Conservation (phyloP, 306 rosid species). For the Prinsepia uniflora region DNA sequence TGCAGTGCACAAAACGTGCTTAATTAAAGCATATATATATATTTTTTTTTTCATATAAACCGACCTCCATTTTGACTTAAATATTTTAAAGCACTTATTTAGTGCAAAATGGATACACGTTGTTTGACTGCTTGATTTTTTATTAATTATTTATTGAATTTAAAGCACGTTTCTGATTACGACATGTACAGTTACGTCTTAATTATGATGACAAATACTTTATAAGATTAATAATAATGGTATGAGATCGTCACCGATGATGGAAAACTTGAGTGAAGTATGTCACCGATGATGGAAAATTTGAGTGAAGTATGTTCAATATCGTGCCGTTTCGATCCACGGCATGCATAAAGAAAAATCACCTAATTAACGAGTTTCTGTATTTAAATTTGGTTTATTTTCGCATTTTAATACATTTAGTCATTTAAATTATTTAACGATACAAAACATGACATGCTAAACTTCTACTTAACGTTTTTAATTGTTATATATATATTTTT, state of each 20-base stretch:
- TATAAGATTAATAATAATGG: not conserved
- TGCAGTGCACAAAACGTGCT: conserved; percentile 25
- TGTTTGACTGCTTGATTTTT: not conserved
- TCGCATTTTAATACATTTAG: no score
- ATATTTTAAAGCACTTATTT: not conserved
- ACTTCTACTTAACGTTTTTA: no score
- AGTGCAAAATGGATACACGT: not conserved
- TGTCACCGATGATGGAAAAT: no score
- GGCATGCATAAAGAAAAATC: no score
- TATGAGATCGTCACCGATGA: conserved; percentile 14
- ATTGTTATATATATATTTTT: no score
- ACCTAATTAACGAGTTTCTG: no score
- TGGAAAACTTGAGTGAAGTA: no score
- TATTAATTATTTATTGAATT: not conserved
- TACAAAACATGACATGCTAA: no score
- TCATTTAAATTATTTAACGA: no score
- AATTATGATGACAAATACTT: not conserved
- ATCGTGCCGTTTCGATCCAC: not conserved
- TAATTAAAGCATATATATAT: not conserved
- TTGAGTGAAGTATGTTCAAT: not conserved
- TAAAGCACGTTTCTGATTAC: conserved; percentile 10
- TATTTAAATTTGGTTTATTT: no score
- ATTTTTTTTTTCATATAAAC: not conserved
- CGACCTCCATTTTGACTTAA: not conserved
- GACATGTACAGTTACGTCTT: not conserved